Evolutionary conservation across 2,329 filamentous ascomycete genomes (phyloP), one percentile per base, ranked within the genome.

Genomic region (Pseudogymnoascus sp.): DNA sequence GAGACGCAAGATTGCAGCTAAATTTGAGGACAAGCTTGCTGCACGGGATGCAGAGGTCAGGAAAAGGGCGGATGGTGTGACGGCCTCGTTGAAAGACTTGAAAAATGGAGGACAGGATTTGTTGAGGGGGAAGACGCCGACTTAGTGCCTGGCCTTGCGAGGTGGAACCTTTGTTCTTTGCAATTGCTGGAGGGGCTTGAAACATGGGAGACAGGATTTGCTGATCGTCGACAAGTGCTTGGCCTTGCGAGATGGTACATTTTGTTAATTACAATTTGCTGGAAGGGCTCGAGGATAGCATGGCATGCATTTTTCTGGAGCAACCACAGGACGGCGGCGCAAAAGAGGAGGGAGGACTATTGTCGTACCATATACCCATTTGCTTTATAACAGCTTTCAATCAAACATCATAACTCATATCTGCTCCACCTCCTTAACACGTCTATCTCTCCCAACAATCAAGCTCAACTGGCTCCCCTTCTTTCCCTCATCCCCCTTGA

Each of bases 401-500:
- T 37, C 45, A 33, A 52, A 52, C 26, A 14, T 37, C 12, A 38
- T 14, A 33, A 19, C 31, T 66, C 43, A 72, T 41, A 71, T 67
- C 52, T 60, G 45, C 45, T 33, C n/a, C 10, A 78, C 69, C n/a
- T 71, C 69, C 60, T 73, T 68, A 1, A 81, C 76, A 29, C 70
- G 72, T 41, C 81, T 74, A 68, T 80, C 77, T 65, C 69, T 76
- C 52, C 77, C 77, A 62, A 84, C 75, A 3, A 82, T 72, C 49
- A 83, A 70, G 61, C 80, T 75, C n/a, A 55, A 5, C 16, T 55
- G 45, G 60, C 80, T 75, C 4, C 78, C 78, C 52, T 73, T 70
- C 23, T 76, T 43, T 4, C 60, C 65, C 60, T 65, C 55, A 1
- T 64, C 65, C 3, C 67, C 68, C 5, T 65, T 65, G 61, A 82